Evolutionary conservation across 305 asterid genomes (phyloP).

Genomic region (Solanum aculeatissimum): DNA sequence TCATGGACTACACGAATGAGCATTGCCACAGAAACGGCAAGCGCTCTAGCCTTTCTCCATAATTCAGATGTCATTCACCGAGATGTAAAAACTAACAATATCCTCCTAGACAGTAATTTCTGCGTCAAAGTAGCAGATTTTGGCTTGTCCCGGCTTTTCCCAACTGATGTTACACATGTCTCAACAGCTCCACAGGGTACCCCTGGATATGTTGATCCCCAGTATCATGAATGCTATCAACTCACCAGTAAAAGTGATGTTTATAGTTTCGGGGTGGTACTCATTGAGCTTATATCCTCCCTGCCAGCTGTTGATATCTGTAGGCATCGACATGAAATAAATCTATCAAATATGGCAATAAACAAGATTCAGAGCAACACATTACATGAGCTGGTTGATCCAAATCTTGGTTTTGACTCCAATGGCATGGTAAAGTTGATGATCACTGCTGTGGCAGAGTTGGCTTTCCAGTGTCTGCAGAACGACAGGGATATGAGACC

Average conservation of each 20-base stretch:
- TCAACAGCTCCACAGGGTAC: conserved; percentile 75
- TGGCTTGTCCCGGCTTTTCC: conserved; percentile 49
- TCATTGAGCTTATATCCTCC: conserved; percentile 60
- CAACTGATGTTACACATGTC: conserved; percentile 38
- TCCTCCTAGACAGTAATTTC: conserved; percentile 38
- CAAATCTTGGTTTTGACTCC: conserved; percentile 30
- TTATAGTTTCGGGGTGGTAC: conserved; percentile 63
- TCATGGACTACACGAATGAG: conserved; percentile 37
- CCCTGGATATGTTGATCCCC: conserved; percentile 63
- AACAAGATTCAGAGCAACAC: conserved; percentile 31
- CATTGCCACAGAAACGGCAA: conserved; percentile 49
- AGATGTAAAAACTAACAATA: conserved; percentile 51
- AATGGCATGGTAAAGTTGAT: conserved; percentile 17
- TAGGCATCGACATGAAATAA: conserved; percentile 42
- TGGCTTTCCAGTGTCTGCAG: conserved; percentile 57
- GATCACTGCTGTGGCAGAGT: conserved; percentile 40
- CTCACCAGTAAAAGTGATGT: conserved; percentile 56
- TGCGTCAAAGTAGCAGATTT: conserved; percentile 59
- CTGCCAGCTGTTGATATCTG: conserved; percentile 47
- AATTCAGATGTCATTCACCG: conserved; percentile 51
- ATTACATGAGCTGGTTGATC: conserved; percentile 46
- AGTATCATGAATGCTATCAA: conserved; percentile 47
- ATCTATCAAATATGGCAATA: conserved; percentile 48
- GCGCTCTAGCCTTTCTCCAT: conserved; percentile 47
- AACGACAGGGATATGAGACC: conserved; percentile 49